Evolutionary conservation across 208 protist species (phyloP), one percentile per base, ranked within the genome.

Genomic region (Acanthamoeba lenticulata): DNA sequence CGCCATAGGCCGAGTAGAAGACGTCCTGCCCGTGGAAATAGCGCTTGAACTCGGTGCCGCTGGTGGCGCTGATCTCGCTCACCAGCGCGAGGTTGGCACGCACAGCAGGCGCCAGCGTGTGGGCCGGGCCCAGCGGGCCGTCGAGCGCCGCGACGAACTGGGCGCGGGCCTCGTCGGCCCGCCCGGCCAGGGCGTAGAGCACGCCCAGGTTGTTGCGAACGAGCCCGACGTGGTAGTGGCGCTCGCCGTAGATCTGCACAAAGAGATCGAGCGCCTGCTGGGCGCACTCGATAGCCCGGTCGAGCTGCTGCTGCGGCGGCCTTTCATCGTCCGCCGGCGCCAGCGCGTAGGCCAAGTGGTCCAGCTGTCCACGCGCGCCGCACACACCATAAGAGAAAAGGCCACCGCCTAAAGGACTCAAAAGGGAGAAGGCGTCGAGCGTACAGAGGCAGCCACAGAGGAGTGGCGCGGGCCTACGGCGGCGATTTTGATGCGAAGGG

Each of bases 121-220:
- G n/a, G n/a, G n/a, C n/a, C n/a, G n/a, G n/a, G n/a, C n/a, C n/a
- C n/a, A n/a, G n/a, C n/a, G n/a, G n/a, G n/a, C n/a, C n/a, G 69
- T 47, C 69, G 69, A 29, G 69, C 69, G 69, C 69, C 38, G 5
- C 69, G 32, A 3, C 4, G 34, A 79, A 45, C 24, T 45, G 34
- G 13, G n/a, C n/a, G n/a, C n/a, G n/a, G n/a, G n/a, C n/a, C n/a
- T n/a, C n/a, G n/a, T n/a, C n/a, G n/a, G n/a, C n/a, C n/a, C n/a
- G n/a, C n/a, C 69, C 69, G 24, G 2, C 69, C 40, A 79, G 69
- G 9, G 34, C 69, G 69, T n/a, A 47, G 69, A 79, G 69, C 32
- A 79, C 69, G 38, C 69, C 69, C 69, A 79, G 38, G 40, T 79
- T 79, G 69, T 79, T 79, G 34, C 29, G 40, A 19, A 79, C 69